These are phyloP conservation scores for Graphilbum fragrans DNA, from an alignment of 2,329 filamentous ascomycete genomes.

Conservation along the genomic window DNA sequence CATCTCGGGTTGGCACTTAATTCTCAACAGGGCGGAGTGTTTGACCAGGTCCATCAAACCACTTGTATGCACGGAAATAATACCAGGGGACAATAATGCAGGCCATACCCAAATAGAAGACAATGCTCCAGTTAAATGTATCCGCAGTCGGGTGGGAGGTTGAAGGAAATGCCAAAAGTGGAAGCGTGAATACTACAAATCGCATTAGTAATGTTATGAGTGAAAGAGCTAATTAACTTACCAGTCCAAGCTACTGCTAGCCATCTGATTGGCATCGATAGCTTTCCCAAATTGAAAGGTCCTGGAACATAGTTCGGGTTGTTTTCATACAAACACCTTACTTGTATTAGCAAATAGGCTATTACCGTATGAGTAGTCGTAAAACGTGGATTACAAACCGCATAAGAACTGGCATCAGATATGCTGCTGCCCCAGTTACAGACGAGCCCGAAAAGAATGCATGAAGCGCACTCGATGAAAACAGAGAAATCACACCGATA, in stretches of 20 bases:
- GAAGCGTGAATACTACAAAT: neutral
- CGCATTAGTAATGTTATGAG: too few relatives aligned
- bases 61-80: slow-evolving; percentile 1
- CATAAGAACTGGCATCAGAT: slow-evolving; percentile 5
- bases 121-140: slow-evolving; percentile 6
- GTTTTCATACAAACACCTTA: slow-evolving; percentile 2
- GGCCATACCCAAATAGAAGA: slow-evolving; percentile 1
- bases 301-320: slow-evolving; percentile 3
- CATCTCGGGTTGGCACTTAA: too few relatives aligned
- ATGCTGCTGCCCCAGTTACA: slow-evolving; percentile 1
- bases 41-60: slow-evolving; percentile 3
- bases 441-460: slow-evolving; percentile 5
- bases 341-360: too few relatives aligned
- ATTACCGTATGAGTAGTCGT: neutral
- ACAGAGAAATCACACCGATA: slow-evolving; percentile 3
- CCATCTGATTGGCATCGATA: slow-evolving; percentile 2
- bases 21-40: neutral
- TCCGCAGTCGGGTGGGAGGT: neutral
- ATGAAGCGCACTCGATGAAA: slow-evolving; percentile 1
- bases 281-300: neutral
- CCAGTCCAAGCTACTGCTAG: neutral
- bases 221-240: too few relatives aligned
- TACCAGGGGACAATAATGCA: slow-evolving; percentile 2
- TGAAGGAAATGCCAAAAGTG: slow-evolving; percentile 2
- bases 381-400: neutral